A percentile compares a stretch with the other conserved stretches of the same genome.
Conservation (phyloP, 805 yeast genomes). For the Candida golubevii region DNA sequence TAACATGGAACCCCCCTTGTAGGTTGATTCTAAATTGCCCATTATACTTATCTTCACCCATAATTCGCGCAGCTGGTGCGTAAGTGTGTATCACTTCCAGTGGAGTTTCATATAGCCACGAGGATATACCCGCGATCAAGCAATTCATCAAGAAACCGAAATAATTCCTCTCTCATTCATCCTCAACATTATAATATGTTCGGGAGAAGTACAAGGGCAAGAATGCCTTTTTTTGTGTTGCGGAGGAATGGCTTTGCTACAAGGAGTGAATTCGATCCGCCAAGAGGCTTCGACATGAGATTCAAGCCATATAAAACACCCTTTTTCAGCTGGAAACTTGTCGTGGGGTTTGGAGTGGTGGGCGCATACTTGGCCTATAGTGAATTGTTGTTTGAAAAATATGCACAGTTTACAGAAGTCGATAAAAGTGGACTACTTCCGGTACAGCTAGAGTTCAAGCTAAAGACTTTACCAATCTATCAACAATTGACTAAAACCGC, state of each 20-base stretch:
- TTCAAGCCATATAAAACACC: conserved; percentile 7
- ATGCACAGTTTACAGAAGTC: conserved; percentile 23
- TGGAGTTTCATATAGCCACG: too few relatives aligned
- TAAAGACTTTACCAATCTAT: conserved; percentile 49
- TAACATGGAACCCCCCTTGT: too few relatives aligned
- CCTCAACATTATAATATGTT: too few relatives aligned
- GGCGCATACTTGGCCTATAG: conserved; percentile 33
- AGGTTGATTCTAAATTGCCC: too few relatives aligned
- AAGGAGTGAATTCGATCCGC: conserved; percentile 7
- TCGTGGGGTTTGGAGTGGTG: conserved; percentile 23
- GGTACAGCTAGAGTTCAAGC: conserved; percentile 42
- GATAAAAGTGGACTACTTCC: conserved; percentile 24
- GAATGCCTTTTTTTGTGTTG: background rate
- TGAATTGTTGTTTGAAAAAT: conserved; percentile 29
- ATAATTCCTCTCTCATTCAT: too few relatives aligned
- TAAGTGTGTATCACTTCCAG: too few relatives aligned
- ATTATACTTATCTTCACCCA: too few relatives aligned
- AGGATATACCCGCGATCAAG: too few relatives aligned
- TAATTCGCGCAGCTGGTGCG: too few relatives aligned
- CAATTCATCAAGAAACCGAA: too few relatives aligned
- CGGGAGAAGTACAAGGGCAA: background rate
- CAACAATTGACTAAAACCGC: conserved; percentile 37
- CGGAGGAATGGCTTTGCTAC: conserved; percentile 5
- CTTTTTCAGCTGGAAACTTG: conserved; percentile 13
- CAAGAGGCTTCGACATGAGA: conserved; percentile 6